These are phyloP conservation scores for Rhodotorula sp. DNA, from an alignment of 1,284 basidiomycete species.

Conservation along the genomic window DNA sequence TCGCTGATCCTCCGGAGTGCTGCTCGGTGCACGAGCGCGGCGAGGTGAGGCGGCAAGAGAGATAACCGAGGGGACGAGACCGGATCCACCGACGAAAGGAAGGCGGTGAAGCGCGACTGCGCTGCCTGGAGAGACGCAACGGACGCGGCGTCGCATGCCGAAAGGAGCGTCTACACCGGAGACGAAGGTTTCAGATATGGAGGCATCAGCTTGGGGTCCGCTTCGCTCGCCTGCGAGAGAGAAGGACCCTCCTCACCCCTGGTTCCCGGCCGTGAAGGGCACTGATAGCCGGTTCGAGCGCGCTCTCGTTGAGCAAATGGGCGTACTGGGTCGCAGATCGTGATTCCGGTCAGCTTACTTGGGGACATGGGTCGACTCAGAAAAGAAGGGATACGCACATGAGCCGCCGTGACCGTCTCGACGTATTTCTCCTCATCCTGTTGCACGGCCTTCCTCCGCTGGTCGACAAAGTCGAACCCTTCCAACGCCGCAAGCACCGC, in stretches of 20 bases:
- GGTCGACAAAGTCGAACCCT: slow-evolving; percentile 60
- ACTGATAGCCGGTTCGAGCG: slow-evolving; percentile 64
- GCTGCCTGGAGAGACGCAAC: slow-evolving; percentile 59
- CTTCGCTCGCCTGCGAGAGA: not conserved
- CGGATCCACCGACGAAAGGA: slow-evolving; percentile 53
- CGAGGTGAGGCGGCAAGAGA: slow-evolving; percentile 67
- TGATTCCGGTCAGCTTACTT: no score
- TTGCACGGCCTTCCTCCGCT: slow-evolving; percentile 63
- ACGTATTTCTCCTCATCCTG: slow-evolving; percentile 65
- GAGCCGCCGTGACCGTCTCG: slow-evolving; percentile 68
- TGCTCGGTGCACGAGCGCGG: slow-evolving; percentile 68
- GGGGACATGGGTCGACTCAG: not conserved
- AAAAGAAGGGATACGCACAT: slow-evolving; percentile 60
- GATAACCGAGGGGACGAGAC: slow-evolving; percentile 63
- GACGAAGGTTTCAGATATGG: not conserved
- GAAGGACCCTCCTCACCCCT: slow-evolving; percentile 55
- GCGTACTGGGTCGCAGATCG: slow-evolving; percentile 59
- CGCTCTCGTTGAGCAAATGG: slow-evolving; percentile 69
- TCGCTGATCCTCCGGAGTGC: slow-evolving; percentile 66
- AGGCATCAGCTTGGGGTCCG: not conserved
- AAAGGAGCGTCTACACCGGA: slow-evolving; percentile 56
- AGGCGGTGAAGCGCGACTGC: slow-evolving; percentile 54
- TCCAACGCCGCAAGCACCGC: slow-evolving; percentile 65
- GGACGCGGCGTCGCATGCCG: slow-evolving; percentile 61
- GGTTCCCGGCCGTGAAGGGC: slow-evolving; percentile 59